A percentile compares a stretch with the other conserved stretches of the same genome.
Conservation (phyloP, 352 stramenopile species). For the Thalassiosira livingstoniorum region DNA sequence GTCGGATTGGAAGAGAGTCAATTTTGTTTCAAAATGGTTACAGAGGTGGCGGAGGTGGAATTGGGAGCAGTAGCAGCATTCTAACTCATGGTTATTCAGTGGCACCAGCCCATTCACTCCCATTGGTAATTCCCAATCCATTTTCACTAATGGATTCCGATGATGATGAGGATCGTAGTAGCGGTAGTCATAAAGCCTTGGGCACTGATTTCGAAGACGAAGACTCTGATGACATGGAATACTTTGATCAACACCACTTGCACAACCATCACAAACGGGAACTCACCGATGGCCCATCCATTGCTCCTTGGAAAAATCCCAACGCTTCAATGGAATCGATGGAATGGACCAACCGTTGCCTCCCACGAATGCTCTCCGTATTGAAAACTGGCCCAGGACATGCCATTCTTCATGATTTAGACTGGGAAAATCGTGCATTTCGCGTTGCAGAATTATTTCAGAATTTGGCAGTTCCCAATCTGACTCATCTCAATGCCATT, state of each 20-base stretch:
- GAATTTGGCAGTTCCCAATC: slow-evolving; percentile 36
- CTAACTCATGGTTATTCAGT: slow-evolving; percentile 39
- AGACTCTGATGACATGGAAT: slow-evolving; percentile 6
- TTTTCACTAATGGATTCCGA: slow-evolving; percentile 31
- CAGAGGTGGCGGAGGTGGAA: background rate
- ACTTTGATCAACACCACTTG: background rate
- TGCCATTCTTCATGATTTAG: slow-evolving; percentile 76
- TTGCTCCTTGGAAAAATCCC: slow-evolving; percentile 28
- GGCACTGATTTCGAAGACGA: slow-evolving; percentile 21
- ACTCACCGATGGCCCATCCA: background rate
- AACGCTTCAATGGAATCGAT: too few relatives aligned
- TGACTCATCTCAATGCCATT: too few relatives aligned
- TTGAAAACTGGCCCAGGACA: slow-evolving; percentile 73
- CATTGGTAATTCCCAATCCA: slow-evolving; percentile 50
- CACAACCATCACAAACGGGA: too few relatives aligned
- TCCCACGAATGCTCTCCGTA: slow-evolving; percentile 72
- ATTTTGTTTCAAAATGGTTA: slow-evolving; percentile 1
- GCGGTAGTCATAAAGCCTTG: too few relatives aligned
- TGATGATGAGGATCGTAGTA: slow-evolving; percentile 3
- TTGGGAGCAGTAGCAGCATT: background rate
- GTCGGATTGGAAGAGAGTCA: slow-evolving; percentile 30
- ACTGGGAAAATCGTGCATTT: slow-evolving; percentile 67
- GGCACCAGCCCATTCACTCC: slow-evolving; percentile 31
- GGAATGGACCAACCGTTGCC: slow-evolving; percentile 66
- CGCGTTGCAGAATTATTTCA: slow-evolving; percentile 73